Evolutionary conservation across 2,329 filamentous ascomycete species (phyloP), one percentile per base, ranked within the genome.

Genomic region (Cadophora luteo-olivacea): DNA sequence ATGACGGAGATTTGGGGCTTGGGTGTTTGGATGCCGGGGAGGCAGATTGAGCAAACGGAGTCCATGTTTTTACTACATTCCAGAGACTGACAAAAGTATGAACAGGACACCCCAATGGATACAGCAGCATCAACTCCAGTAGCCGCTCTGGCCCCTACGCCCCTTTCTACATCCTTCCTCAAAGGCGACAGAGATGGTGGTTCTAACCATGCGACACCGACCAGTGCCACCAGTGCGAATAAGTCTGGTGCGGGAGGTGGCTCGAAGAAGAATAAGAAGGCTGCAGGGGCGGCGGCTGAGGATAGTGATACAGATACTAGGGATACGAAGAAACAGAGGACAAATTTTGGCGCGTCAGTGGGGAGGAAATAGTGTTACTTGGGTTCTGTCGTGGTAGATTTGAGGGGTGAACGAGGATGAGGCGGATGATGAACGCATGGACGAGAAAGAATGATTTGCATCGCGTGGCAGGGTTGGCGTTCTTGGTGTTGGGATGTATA

Each of bases 251-350:
- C 79, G 5, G 78, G 77, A 4, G 79, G 76, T 58, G 80, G 41
- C 16, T 45, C 70, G 57, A 60, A 41, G 57, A 60, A 60, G 57
- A 45, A 60, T 60, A 60, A 60, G 36, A 60, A 60, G 9, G 33
- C 36, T 9, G 33, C 55, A 8, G 55, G 55, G 9, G 33, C 55
- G 3, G 57, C 57, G 11, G 6, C 33, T 4, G 81, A 86, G 32
- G 88, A 90, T 68, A 89, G 87, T 78, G 88, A 90, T 78, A 85
- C 83, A 25, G 87, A 90, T 66, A 80, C 82, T 19, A 72, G 79
- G 61, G 84, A 85, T 67, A 63, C 58, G 4, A 78, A 78, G 74
- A 78, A 78, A 61, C 66, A 70, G 19, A 69, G 77, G 64, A 76
- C 77, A 29, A 75, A 75, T 64, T 78, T 77, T 66, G 75, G 76